Percentiles rank a stretch among this genome's conserved stretches.
These are phyloP conservation scores for Fusarium subglutinans DNA, from an alignment of 2,329 filamentous ascomycete genomes.

Conservation along the genomic window DNA sequence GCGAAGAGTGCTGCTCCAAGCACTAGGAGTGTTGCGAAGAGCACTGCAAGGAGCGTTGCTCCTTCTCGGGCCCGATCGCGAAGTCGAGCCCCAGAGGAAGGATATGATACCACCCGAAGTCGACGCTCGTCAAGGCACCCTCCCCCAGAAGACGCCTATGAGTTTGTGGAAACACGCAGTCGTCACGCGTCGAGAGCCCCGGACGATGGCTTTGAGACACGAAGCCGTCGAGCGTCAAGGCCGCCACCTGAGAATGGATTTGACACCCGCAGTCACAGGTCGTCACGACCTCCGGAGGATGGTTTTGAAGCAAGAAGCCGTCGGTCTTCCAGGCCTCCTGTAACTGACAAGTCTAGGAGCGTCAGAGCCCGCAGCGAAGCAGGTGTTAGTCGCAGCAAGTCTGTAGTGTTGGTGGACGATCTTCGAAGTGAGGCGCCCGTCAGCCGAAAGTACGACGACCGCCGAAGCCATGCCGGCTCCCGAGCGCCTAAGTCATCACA, in stretches of 20 bases:
- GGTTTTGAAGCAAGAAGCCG: constrained; percentile 52
- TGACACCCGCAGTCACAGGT: constrained; percentile 54
- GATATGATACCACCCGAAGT: constrained; percentile 51
- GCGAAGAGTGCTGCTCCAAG: constrained; percentile 31
- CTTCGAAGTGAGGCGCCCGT: constrained; percentile 51
- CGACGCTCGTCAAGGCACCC: constrained; percentile 52
- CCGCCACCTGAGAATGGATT: constrained; percentile 38
- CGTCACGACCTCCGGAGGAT: constrained; percentile 48
- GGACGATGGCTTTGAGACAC: constrained; percentile 28
- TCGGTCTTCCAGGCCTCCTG: constrained; percentile 50
- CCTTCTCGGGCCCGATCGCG: constrained; percentile 33
- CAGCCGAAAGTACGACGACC: constrained; percentile 48
- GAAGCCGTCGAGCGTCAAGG: constrained; percentile 30
- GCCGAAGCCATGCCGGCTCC: constrained; percentile 53
- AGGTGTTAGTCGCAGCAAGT: constrained; percentile 27
- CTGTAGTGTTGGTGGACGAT: constrained; percentile 53
- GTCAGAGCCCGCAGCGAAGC: constrained; percentile 54
- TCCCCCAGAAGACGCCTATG: constrained; percentile 27
- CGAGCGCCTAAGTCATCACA: constrained; percentile 44
- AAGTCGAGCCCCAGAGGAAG: constrained; percentile 44
- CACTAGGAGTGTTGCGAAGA: constrained; percentile 32
- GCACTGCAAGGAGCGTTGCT: constrained; percentile 36
- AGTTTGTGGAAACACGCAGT: constrained; percentile 34
- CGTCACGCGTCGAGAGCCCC: constrained; percentile 28
- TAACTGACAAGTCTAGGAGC: constrained; percentile 40